Base-by-base conservation (phyloP, 805 yeast species). In the Cyberlindnera nakhonratchasimensis region DNA sequence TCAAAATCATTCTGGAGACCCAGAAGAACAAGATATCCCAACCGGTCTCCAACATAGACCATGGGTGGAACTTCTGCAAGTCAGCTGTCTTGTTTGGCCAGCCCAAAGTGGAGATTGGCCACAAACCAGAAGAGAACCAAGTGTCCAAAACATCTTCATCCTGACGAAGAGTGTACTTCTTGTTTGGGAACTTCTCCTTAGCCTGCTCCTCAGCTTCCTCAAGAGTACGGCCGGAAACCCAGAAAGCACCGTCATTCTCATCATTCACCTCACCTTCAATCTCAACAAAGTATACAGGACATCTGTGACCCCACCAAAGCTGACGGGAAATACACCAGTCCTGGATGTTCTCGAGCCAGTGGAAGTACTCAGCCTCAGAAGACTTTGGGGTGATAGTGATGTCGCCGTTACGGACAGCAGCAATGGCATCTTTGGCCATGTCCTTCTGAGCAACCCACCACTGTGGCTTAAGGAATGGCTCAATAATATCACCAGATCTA, bases 11-110 rank as follows among this genome's bases (percentile, higher is more conserved):
- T 70, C 99, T 81, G 22, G 93, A 77, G 40, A 93, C 98, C 99
- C 99, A 93, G 84, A 93, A 93, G 79, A 93, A 93, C 62, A 93
- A 74, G 62, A 91, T 91, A 72, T 91, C 99, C 99, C 99, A 93
- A 57, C 99, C 99, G 39, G 99, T 93, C 70, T 93, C 99, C 59
- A 93, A 72, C 85, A 93, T 72, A 21, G 95, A 82, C 82, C 89
- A 83, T 54, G 99, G 98, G 61, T 79, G 83, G 69, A 87, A 93
- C 39, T 68, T 67, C 55, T 78, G 74, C 75, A 88, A 66, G 63
- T 93, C 99, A 39, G 65, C 58, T 41, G 90, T 75, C 61, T 77
- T 69, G 46, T 80, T 69, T 60, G 99, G 99, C 98, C 98, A 93
- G 36, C 97, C 97, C 52, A 93, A 70, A 44, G 96, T 93, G 39